Evolutionary conservation across 495 filamentous ascomycete genomes (phyloP).

Genomic region (Paragyromitra xinjiangensis): DNA sequence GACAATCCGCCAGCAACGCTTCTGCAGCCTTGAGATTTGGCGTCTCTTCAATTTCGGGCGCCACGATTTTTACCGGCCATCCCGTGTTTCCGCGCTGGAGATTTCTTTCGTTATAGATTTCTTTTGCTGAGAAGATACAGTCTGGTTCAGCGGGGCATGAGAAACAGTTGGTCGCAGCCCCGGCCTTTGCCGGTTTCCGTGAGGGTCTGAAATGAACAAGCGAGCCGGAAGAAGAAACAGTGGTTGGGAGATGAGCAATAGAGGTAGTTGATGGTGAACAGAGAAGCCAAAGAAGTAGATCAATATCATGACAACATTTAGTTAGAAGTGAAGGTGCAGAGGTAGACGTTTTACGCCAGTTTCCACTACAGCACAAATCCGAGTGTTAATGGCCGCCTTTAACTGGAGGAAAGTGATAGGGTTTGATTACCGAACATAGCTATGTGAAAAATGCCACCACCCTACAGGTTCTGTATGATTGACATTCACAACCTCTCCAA

Average conservation of each 20-base stretch:
- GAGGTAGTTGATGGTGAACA: constrained; percentile 67
- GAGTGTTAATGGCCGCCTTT: not conserved
- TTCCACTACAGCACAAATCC: constrained; percentile 65
- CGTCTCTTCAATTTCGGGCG: constrained; percentile 85
- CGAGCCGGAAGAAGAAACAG: constrained; percentile 75
- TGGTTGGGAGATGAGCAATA: constrained; percentile 74
- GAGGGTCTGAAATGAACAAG: constrained; percentile 75
- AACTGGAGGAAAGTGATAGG: too few relatives aligned
- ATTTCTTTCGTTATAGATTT: constrained; percentile 73
- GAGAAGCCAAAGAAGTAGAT: constrained; percentile 88
- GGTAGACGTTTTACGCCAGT: constrained; percentile 83
- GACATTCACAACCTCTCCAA: constrained; percentile 87
- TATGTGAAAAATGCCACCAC: constrained; percentile 95
- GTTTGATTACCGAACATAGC: constrained; percentile 75
- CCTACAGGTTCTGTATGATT: constrained; percentile 95
- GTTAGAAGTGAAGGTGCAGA: constrained; percentile 83
- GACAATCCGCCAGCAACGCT: constrained; percentile 62
- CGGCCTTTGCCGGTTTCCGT: constrained; percentile 78
- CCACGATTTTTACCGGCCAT: constrained; percentile 89
- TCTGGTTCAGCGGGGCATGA: constrained; percentile 74
- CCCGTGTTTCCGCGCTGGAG: constrained; percentile 67
- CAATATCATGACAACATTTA: constrained; percentile 94
- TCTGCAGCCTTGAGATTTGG: constrained; percentile 60
- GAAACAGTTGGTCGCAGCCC: constrained; percentile 84
- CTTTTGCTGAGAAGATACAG: constrained; percentile 84